Percentiles rank a stretch among this genome's conserved stretches.
These are phyloP conservation scores for Colletotrichum lindemuthianum DNA, from an alignment of 2,329 filamentous ascomycete genomes.

Conservation along the genomic window DNA sequence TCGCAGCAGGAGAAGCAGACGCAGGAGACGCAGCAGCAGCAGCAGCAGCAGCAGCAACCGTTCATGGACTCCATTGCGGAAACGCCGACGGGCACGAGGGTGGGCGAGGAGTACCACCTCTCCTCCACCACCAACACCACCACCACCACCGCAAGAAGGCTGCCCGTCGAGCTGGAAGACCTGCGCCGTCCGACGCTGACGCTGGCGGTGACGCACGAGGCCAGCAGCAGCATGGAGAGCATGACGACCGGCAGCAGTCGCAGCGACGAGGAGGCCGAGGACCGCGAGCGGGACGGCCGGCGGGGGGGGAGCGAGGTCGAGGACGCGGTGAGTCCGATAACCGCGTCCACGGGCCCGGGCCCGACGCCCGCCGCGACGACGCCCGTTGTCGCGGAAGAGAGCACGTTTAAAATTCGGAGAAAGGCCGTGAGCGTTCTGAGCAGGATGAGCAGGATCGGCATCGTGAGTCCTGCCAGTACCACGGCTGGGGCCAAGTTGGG, in stretches of 20 bases:
- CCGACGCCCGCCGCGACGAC: background rate
- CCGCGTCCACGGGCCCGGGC: conserved; percentile 2
- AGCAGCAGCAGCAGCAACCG: background rate
- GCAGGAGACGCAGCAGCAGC: background rate
- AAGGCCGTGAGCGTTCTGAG: conserved; percentile 34
- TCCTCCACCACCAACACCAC: background rate
- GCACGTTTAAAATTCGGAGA: conserved; percentile 14
- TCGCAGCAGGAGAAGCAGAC: background rate
- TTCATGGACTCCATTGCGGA: conserved; percentile 23
- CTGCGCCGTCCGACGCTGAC: conserved; percentile 1
- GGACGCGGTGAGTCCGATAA: conserved; percentile 37
- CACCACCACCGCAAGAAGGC: background rate
- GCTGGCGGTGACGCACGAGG: conserved; percentile 18
- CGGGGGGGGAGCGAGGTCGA: conserved; percentile 38
- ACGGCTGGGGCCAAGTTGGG: conserved; percentile 5
- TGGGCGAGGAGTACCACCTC: background rate
- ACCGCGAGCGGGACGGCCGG: background rate
- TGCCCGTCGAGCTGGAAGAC: conserved; percentile 24
- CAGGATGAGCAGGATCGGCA: conserved; percentile 32
- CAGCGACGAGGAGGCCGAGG: conserved; percentile 35
- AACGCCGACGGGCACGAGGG: background rate
- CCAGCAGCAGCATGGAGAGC: conserved; percentile 39
- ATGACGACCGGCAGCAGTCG: conserved; percentile 44
- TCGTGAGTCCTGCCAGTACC: conserved; percentile 26
- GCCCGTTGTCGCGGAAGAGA: background rate